Evolutionary conservation across 176 grass and related monocot species (phyloP).

Genomic region (Bromus sterilis): DNA sequence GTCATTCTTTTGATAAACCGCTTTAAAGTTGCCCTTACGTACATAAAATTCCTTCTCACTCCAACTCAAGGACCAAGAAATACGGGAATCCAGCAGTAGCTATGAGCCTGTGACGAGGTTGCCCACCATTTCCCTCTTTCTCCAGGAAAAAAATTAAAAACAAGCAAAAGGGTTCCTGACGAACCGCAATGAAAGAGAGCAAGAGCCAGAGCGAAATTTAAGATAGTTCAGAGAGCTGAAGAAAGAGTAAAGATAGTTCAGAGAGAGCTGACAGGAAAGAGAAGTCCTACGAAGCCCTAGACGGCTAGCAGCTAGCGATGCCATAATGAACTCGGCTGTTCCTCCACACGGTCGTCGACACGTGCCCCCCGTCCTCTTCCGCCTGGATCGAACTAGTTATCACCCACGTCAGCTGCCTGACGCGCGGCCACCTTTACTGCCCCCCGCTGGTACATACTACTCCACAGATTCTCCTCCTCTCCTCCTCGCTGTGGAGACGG

Average conservation of each 20-base stretch:
- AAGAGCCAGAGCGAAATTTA: not conserved
- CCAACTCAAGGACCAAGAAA: too few relatives aligned
- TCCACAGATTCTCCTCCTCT: not conserved
- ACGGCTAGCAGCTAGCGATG: not conserved
- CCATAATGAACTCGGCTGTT: not conserved
- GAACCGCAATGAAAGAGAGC: too few relatives aligned
- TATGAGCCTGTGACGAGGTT: too few relatives aligned
- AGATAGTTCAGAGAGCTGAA: not conserved
- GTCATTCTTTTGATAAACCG: too few relatives aligned
- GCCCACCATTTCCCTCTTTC: too few relatives aligned
- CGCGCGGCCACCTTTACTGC: not conserved
- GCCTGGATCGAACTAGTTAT: not conserved
- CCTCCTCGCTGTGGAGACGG: not conserved
- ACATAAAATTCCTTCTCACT: too few relatives aligned
- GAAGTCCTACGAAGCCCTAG: slow-evolving; percentile 11
- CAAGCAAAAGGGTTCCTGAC: too few relatives aligned
- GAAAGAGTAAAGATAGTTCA: not conserved
- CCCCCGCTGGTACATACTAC: not conserved
- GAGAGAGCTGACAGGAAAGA: not conserved
- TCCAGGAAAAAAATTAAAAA: too few relatives aligned
- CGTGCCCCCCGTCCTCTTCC: slow-evolving; percentile 15
- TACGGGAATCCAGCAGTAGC: too few relatives aligned
- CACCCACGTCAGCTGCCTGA: not conserved
- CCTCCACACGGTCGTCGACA: slow-evolving; percentile 22
- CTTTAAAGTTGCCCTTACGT: too few relatives aligned